Evolutionary conservation across 352 stramenopile species (phyloP).

Genomic region (Phytophthora macrochlamydospora): DNA sequence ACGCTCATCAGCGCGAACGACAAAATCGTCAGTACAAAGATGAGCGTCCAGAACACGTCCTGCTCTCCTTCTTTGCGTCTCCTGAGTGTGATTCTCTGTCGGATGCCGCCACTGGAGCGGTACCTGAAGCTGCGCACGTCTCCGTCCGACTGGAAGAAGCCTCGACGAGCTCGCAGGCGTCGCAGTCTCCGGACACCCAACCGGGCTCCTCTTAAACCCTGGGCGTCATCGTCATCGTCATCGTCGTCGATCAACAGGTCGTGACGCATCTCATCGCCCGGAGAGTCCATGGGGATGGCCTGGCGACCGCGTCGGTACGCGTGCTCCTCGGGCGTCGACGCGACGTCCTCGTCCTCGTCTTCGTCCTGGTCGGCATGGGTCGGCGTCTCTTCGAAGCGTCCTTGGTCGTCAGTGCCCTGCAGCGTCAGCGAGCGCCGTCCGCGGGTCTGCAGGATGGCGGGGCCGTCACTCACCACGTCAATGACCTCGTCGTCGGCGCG

Average conservation of each 20-base stretch:
- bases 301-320: conserved; percentile 58
- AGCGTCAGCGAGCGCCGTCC: conserved; percentile 27
- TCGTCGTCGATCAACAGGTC: conserved; percentile 38
- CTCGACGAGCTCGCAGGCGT: conserved; percentile 37
- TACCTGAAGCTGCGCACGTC: conserved; percentile 32
- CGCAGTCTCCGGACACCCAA: conserved; percentile 37
- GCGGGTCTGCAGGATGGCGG: conserved; percentile 21
- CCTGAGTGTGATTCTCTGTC: conserved; percentile 65
- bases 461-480: conserved; percentile 41
- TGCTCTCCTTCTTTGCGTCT: conserved; percentile 55
- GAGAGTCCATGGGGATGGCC: conserved; percentile 73
- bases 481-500: conserved; percentile 38
- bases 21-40: conserved; percentile 70
- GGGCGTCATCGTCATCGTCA: conserved; percentile 9
- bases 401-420: conserved; percentile 10
- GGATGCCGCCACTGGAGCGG: conserved; percentile 42
- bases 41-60: conserved; percentile 76
- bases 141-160: conserved; percentile 58
- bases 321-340: conserved; percentile 32
- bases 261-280: conserved; percentile 47
- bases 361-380: conserved; percentile 9
- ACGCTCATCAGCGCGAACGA: conserved; percentile 69
- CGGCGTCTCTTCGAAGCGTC: conserved; percentile 1
- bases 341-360: conserved; percentile 14
- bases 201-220: neutral